Evolutionary conservation across 768 basidiomycete genomes (phyloP), one percentile per base, ranked within the genome.

Genomic region (Leucosporidium creatinivorum): DNA sequence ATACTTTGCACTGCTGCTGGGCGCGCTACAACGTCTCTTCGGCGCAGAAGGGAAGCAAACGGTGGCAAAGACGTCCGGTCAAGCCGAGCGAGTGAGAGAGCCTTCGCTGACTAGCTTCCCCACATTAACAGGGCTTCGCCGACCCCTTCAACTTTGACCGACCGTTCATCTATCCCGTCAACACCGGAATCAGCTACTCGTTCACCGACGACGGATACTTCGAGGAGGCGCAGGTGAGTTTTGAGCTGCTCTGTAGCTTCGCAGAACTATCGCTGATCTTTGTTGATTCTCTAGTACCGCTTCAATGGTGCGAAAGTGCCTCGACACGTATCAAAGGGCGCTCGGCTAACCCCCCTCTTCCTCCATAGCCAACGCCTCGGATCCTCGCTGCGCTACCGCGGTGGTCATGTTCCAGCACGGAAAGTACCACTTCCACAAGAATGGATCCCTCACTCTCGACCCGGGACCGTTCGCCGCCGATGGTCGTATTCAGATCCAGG

Each of bases 401-500:
- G 84, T 88, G 76, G 84, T 97, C 75, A 84, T 85, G 74, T 99
- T 90, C 89, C 86, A 85, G 70, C 96, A 98, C 77, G 96, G 96
- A 18, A 86, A 63, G 33, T 93, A 87, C 79, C 67, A 76, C 0
- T 79, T 89, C 55, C 79, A 84, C 67, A 26, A 80, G 61, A 93
- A 97, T 75, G 92, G 92, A 10, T 94, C 72, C 21, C 47, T 73
- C 21, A 91, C 15, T 84, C 64, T 98, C 67, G 77, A 83, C 50
- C 79, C 91, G 75, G 79, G 76, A 4, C 89, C 93, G 2, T 83
- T 91, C 69, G 84, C 82, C 23, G 69, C 75, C 23, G 94, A 99
- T 77, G 94, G 94, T 21, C 89, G 85, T 79, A 91, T 96, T 77
- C 93, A 94, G 81, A 83, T 97, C 50, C 92, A 99, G 81, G 88